Conservation (phyloP, 1,139 yeast genomes). For the Pichia sp. region DNA sequence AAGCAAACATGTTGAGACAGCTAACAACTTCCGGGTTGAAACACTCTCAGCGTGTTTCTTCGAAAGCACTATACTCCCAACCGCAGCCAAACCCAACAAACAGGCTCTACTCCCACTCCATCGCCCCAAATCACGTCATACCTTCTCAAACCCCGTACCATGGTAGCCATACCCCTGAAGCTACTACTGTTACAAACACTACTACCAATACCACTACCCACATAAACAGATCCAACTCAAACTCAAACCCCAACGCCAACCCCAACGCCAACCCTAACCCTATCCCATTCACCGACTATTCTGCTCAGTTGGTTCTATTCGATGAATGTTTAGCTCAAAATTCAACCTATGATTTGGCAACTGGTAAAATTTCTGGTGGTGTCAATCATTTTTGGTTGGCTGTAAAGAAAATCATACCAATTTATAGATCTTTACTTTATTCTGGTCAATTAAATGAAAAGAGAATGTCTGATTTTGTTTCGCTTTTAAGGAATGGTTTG, state of each 20-base stretch:
- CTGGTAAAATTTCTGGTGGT: conserved; percentile 27
- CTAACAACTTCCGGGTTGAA: conserved; percentile 24
- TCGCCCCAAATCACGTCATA: conserved; percentile 14
- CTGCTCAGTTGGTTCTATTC: conserved; percentile 22
- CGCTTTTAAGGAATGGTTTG: conserved; percentile 42
- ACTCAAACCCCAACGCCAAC: background rate
- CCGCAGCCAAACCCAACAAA: conserved; percentile 7
- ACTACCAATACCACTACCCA: conserved; percentile 2
- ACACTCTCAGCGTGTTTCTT: conserved; percentile 27
- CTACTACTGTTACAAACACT: background rate
- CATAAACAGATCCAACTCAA: background rate
- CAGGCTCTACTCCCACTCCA: conserved; percentile 1
- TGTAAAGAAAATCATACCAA: conserved; percentile 38
- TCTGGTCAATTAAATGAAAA: conserved; percentile 37
- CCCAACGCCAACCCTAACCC: background rate
- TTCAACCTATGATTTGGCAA: conserved; percentile 29
- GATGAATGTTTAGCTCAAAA: conserved; percentile 41
- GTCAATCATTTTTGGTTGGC: conserved; percentile 37
- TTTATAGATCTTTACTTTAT: conserved; percentile 37
- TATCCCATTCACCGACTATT: background rate
- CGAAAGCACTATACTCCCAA: conserved; percentile 26
- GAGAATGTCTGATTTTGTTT: conserved; percentile 39
- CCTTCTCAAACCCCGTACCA: conserved; percentile 13
- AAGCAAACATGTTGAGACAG: conserved; percentile 28
- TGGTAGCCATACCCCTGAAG: background rate